Evolutionary conservation across 1,284 basidiomycete species (phyloP).

Genomic region (Pseudozyma thailandica): DNA sequence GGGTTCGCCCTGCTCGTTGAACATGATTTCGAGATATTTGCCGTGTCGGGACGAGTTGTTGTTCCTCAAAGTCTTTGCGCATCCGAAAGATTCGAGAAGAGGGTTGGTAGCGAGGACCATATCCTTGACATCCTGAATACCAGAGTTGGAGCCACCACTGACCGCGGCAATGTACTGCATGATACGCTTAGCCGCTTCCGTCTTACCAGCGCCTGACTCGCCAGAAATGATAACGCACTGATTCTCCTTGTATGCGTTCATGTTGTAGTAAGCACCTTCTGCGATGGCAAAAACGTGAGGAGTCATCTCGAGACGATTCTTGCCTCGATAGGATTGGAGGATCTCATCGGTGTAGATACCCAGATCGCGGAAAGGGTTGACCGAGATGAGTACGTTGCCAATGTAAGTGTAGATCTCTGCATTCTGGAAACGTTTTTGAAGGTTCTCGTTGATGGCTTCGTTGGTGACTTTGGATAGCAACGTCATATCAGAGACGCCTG

Average conservation of each 20-base stretch:
- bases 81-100: conserved; percentile 95
- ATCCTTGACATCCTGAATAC: conserved; percentile 95
- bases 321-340: conserved; percentile 88
- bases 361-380: conserved; percentile 95
- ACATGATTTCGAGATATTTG: conserved; percentile 99
- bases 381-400: conserved; percentile 94
- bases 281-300: conserved; percentile 98
- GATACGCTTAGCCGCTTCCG: conserved; percentile 74
- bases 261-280: conserved; percentile 97
- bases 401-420: conserved; percentile 99
- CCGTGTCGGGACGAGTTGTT: conserved; percentile 99
- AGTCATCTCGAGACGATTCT: conserved; percentile 97
- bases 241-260: conserved; percentile 99
- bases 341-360: conserved; percentile 89
- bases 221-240: conserved; percentile 99
- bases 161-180: conserved; percentile 99
- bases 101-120: conserved; percentile 99
- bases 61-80: conserved; percentile 97
- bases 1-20: conserved; percentile 90
- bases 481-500: conserved; percentile 99
- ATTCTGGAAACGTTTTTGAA: conserved; percentile 92
- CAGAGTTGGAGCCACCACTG: conserved; percentile 76
- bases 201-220: conserved; percentile 75
- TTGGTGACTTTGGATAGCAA: conserved; percentile 96
- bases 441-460: conserved; percentile 96